Evolutionary conservation across 2,329 filamentous ascomycete genomes (phyloP), one percentile per base, ranked within the genome.

Genomic region (Alternaria arbusti): DNA sequence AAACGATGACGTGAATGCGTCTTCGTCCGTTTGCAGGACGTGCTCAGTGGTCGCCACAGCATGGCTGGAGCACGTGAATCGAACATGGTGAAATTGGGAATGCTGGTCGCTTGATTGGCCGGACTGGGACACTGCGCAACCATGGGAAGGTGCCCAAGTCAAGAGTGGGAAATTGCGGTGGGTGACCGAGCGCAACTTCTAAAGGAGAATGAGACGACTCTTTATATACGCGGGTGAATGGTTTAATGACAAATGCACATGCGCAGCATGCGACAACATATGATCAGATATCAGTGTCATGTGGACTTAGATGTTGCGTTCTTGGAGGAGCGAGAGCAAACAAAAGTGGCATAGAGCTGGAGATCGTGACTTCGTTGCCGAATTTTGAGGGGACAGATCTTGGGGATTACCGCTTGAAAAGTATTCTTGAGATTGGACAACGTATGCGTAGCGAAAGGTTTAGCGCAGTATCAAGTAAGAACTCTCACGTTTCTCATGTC

Each of bases 1-100:
- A 45, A 64, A 59, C 54, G 46, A 57, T 61, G 57, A 54, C 54
- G 59, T 51, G 40, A 30, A 17, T 30, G 25, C 20, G 32, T 28
- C 12, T 20, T 59, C n/a, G 26, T 23, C 49, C 32, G 49, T 54
- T 44, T 55, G 30, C 44, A 49, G 25, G 30, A 57, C 52, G 22
- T 57, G 52, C 56, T 50, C 43, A 40, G 20, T 43, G 6, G 22
- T 45, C 40, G 28, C 44, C 20, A 45, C 54, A 51, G 15, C 17
- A 47, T 46, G 40, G 12, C 17, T 20, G 17, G 22, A 20, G n/a
- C 26, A 32, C 17, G 17, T 26, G 26, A 46, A 17, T 46, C 25
- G n/a, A 15, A 6, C 15, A 25, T 23, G 54, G 40, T 47, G 13
- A 23, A 25, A 47, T 25, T 3, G 6, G 12, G 26, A 47, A 47